Evolutionary conservation across 1,284 basidiomycete species (phyloP).

Genomic region (Bondarzewia mesenterica): DNA sequence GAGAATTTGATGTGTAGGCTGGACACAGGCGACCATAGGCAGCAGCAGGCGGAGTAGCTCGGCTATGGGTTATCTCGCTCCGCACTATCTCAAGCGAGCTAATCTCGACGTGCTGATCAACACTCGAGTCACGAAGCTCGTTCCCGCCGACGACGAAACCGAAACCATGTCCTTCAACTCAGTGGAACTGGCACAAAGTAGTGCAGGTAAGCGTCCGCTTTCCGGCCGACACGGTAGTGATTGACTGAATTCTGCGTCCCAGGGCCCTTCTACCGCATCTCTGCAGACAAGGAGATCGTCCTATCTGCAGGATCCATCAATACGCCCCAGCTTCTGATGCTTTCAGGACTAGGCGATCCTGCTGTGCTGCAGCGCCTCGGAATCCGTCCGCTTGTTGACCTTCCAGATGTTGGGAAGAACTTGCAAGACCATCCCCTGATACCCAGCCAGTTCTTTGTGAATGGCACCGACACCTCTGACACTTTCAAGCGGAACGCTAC

Average conservation of each 20-base stretch:
- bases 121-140: conserved; percentile 17
- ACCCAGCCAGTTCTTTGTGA: conserved; percentile 21
- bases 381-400: conserved; percentile 20
- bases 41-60: conserved; percentile 25
- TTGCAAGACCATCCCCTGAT: conserved; percentile 30
- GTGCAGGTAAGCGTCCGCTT: conserved; percentile 5
- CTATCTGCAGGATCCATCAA: conserved; percentile 17
- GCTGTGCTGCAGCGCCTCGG: conserved; percentile 18
- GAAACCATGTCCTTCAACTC: conserved; percentile 5
- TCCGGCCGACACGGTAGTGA: background rate
- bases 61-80: conserved; percentile 29
- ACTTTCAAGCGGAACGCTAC: conserved; percentile 14
- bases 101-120: conserved; percentile 27
- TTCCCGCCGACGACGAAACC: background rate
- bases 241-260: background rate
- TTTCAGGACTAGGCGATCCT: conserved; percentile 30
- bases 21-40: conserved; percentile 24
- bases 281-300: conserved; percentile 20
- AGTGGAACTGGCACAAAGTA: conserved; percentile 10
- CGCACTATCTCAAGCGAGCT: conserved; percentile 17
- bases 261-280: conserved; percentile 9
- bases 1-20: conserved; percentile 19
- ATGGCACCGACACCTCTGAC: conserved; percentile 21
- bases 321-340: conserved; percentile 7
- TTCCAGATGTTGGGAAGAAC: conserved; percentile 34